These are phyloP conservation scores for Calocybe gambosa DNA, from an alignment of 1,284 basidiomycete species.

Conservation along the genomic window DNA sequence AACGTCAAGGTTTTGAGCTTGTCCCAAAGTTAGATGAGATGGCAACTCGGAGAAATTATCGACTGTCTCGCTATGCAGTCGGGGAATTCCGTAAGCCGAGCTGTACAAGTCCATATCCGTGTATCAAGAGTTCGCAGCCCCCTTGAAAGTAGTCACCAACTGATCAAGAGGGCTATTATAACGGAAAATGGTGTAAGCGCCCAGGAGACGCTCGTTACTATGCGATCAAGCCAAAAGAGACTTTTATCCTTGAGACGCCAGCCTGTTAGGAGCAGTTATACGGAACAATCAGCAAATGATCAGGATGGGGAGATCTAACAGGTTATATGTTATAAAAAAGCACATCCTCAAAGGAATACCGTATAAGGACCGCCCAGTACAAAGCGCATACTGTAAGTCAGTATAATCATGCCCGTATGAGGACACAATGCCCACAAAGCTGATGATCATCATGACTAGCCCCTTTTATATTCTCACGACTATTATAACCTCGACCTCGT, in stretches of 20 bases:
- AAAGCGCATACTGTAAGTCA: not conserved
- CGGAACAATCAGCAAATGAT: not conserved
- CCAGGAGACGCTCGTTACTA: not conserved
- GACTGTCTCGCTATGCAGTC: not conserved
- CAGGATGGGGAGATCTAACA: not conserved
- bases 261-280: not conserved
- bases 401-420: not conserved
- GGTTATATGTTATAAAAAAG: not conserved
- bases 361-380: not conserved
- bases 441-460: not conserved
- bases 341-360: not conserved
- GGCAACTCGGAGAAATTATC: not conserved
- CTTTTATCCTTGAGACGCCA: not conserved
- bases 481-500: not conserved
- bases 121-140: not conserved
- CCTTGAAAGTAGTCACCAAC: not conserved
- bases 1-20: not conserved
- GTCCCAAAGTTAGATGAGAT: not conserved
- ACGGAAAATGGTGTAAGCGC: not conserved
- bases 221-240: not conserved
- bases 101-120: not conserved
- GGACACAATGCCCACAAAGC: not conserved
- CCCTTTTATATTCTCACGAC: not conserved
- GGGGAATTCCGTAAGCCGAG: not conserved
- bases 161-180: not conserved